Conservation (phyloP, 305 asterid genomes). For the Vinca major region DNA sequence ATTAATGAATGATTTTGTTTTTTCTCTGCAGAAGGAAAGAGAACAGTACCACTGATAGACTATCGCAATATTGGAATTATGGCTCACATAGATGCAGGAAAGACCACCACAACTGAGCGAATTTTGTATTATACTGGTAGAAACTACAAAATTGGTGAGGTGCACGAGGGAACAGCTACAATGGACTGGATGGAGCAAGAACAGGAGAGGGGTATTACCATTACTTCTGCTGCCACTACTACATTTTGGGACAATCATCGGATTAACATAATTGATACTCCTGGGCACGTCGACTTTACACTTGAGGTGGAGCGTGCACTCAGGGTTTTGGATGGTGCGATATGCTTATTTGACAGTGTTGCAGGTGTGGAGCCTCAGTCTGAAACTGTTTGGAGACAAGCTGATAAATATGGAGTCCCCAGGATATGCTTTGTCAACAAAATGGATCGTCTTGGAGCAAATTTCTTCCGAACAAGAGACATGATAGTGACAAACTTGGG, state of each 20-base stretch:
- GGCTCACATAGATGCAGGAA: slow-evolving; percentile 98
- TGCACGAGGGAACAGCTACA: slow-evolving; percentile 95
- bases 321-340: slow-evolving; percentile 85
- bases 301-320: slow-evolving; percentile 98
- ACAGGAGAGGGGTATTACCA: slow-evolving; percentile 92
- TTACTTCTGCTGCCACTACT: slow-evolving; percentile 94
- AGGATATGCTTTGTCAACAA: slow-evolving; percentile 92
- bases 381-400: slow-evolving; percentile 98
- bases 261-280: slow-evolving; percentile 87
- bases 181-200: slow-evolving; percentile 99
- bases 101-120: slow-evolving; percentile 87
- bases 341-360: slow-evolving; percentile 87
- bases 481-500: slow-evolving; percentile 83
- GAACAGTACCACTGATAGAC: slow-evolving; percentile 61
- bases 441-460: slow-evolving; percentile 97
- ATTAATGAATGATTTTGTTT: slow-evolving; percentile 3
- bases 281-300: slow-evolving; percentile 95
- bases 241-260: slow-evolving; percentile 85
- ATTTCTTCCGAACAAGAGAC: slow-evolving; percentile 77
- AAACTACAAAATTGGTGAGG: slow-evolving; percentile 95
- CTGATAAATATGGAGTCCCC: slow-evolving; percentile 93
- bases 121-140: slow-evolving; percentile 79
- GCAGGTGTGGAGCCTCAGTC: slow-evolving; percentile 99
- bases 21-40: slow-evolving; percentile 50
- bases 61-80: slow-evolving; percentile 93